Conservation (phyloP, 345 rosid species). For the Eucalyptus sp. region DNA sequence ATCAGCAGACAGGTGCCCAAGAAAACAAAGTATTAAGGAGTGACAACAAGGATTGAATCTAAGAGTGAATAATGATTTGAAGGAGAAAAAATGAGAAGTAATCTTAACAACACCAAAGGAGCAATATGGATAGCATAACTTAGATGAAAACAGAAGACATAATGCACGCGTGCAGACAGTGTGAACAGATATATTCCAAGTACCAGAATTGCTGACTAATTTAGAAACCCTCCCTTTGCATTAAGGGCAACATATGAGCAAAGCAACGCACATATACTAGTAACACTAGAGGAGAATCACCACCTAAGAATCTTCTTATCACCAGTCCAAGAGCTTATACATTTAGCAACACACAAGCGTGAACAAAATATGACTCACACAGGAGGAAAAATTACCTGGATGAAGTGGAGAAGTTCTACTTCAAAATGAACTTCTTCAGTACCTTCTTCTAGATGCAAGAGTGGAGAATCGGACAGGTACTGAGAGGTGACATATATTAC, state of each 20-base stretch:
- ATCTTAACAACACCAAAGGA: neutral
- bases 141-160: neutral
- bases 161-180: neutral
- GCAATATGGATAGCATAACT: neutral
- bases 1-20: neutral
- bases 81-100: neutral
- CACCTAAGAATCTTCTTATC: neutral
- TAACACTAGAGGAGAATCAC: neutral
- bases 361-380: neutral
- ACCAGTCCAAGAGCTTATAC: neutral
- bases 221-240: neutral
- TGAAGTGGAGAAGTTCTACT: constrained; percentile 84
- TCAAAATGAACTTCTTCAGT: constrained; percentile 85
- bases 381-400: constrained; percentile 44
- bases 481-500: constrained; percentile 63
- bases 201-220: neutral
- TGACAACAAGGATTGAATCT: neutral
- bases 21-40: neutral
- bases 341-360: neutral
- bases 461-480: constrained; percentile 63
- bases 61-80: neutral
- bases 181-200: neutral
- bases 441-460: constrained; percentile 47
- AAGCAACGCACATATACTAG: neutral
- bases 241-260: neutral